Evolutionary conservation across 805 yeast species (phyloP).

Genomic region (Hanseniaspora nectarophila): DNA sequence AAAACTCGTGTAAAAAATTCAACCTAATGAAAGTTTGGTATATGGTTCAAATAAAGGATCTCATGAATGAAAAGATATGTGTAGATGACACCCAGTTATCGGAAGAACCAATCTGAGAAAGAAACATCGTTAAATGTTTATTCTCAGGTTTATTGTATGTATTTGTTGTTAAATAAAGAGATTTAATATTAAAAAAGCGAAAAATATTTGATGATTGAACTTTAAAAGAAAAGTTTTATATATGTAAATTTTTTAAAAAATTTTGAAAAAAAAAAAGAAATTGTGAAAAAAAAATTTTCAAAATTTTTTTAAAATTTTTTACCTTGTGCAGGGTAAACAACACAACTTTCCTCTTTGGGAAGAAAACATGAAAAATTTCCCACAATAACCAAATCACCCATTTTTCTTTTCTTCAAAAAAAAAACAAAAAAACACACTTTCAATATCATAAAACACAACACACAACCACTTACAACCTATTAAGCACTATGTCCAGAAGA

Average conservation of each 20-base stretch:
- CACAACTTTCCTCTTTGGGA: background rate
- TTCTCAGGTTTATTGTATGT: background rate
- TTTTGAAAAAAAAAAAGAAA: background rate
- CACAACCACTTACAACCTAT: no score
- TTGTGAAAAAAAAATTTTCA: background rate
- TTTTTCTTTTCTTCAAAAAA: background rate
- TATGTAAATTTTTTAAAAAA: no score
- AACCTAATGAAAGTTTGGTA: constrained; percentile 3
- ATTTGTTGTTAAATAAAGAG: background rate
- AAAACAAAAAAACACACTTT: no score
- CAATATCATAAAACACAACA: no score
- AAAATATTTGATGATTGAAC: no score
- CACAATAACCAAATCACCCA: background rate
- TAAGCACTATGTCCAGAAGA: constrained; percentile 2
- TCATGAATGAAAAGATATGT: background rate
- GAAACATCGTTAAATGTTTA: background rate
- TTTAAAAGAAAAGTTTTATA: no score
- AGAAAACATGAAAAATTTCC: no score
- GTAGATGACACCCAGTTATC: constrained; percentile 12
- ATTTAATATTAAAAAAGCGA: no score
- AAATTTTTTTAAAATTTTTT: background rate
- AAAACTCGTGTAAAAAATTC: constrained; percentile 13
- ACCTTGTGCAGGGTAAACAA: background rate
- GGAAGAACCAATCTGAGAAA: constrained; percentile 8
- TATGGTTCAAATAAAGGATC: constrained; percentile 11